Evolutionary conservation across 805 yeast genomes (phyloP).

Genomic region (Tetrapisispora namnaoensis): DNA sequence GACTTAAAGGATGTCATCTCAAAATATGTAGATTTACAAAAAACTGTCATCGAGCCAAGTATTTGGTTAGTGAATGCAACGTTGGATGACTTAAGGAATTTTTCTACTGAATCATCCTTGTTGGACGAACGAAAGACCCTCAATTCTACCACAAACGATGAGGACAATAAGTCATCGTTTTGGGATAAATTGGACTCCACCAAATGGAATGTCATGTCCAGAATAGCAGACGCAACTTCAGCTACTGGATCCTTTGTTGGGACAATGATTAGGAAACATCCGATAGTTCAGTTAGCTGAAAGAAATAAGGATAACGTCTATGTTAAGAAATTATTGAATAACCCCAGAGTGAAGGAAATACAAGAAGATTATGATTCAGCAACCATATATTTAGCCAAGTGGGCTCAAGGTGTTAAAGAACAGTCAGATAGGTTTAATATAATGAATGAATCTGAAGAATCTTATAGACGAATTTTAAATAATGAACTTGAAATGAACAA

Average conservation of each 20-base stretch:
- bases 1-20: constrained; percentile 54
- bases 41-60: constrained; percentile 61
- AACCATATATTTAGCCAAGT: constrained; percentile 81
- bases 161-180: constrained; percentile 4
- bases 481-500: constrained; percentile 38
- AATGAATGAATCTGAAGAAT: constrained; percentile 44
- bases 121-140: not conserved
- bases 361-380: constrained; percentile 91
- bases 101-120: constrained; percentile 13
- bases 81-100: constrained; percentile 33
- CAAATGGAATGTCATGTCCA: constrained; percentile 79
- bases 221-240: constrained; percentile 68
- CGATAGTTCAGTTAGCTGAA: constrained; percentile 28
- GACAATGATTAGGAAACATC: constrained; percentile 20
- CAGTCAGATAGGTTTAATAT: constrained; percentile 58
- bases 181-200: constrained; percentile 34
- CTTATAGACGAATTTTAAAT: constrained; percentile 44
- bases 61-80: constrained; percentile 74
- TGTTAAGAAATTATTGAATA: constrained; percentile 46
- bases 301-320: constrained; percentile 34
- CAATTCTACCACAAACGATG: not conserved
- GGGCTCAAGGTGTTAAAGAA: constrained; percentile 92
- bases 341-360: constrained; percentile 71
- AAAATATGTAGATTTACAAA: constrained; percentile 50
- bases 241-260: constrained; percentile 21